phyloP scores from a whole-genome alignment of 495 filamentous ascomycete genomes.

The Durotheca rogersii region DNA sequence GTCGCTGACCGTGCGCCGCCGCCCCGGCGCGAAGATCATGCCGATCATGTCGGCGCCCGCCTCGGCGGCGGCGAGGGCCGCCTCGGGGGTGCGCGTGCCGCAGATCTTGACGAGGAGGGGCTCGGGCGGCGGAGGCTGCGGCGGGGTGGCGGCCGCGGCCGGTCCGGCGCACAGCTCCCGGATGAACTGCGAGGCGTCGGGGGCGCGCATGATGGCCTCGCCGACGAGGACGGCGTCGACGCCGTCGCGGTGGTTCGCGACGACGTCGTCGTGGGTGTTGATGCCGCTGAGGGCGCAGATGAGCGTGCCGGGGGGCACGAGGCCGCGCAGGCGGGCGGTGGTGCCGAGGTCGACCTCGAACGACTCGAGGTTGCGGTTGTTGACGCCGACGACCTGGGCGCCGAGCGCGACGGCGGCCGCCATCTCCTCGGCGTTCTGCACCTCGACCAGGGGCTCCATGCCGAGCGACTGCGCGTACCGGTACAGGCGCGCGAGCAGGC shows the following conservation, averaged over 20 bases:
- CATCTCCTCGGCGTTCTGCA: slow-evolving; percentile 95
- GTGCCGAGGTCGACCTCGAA: slow-evolving; percentile 97
- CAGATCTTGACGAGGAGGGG: slow-evolving; percentile 86
- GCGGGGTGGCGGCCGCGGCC: slow-evolving; percentile 32
- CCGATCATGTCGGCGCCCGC: slow-evolving; percentile 90
- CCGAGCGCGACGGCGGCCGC: slow-evolving; percentile 79
- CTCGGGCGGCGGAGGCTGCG: slow-evolving; percentile 30
- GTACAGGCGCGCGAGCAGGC: slow-evolving; percentile 76
- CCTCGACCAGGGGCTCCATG: slow-evolving; percentile 98
- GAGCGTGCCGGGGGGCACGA: slow-evolving; percentile 81
- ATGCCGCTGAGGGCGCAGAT: slow-evolving; percentile 96
- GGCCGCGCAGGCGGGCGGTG: slow-evolving; percentile 83
- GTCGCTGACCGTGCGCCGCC: slow-evolving; percentile 73
- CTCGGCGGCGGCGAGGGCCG: slow-evolving; percentile 75
- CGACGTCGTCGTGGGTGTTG: slow-evolving; percentile 83
- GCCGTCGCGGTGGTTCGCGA: slow-evolving; percentile 81
- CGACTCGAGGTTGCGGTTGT: slow-evolving; percentile 92
- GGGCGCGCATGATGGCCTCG: slow-evolving; percentile 92
- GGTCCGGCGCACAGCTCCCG: slow-evolving; percentile 69
- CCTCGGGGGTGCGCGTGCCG: slow-evolving; percentile 84
- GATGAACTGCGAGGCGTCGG: slow-evolving; percentile 76
- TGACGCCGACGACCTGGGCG: slow-evolving; percentile 94
- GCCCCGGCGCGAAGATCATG: slow-evolving; percentile 83
- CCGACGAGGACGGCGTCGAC: slow-evolving; percentile 93
- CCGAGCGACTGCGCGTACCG: slow-evolving; percentile 84